Evolutionary conservation across 108 stramenopile species (phyloP), one percentile per base, ranked within the genome.

Genomic region (Pseudonitzschia multistriata): DNA sequence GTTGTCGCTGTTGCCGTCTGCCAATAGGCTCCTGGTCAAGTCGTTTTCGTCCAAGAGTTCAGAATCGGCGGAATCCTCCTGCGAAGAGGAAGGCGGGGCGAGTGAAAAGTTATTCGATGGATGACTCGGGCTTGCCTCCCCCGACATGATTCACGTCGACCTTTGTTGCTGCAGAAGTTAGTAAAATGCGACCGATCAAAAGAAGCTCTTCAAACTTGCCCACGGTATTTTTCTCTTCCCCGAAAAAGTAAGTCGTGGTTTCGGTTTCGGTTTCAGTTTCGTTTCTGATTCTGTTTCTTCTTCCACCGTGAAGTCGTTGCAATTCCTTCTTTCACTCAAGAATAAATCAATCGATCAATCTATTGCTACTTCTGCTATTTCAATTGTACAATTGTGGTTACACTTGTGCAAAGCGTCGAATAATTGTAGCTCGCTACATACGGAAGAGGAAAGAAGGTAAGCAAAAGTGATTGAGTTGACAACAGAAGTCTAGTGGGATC

Each of bases 11-110:
- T 55, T 55, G 8, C 27, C 22, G 14, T 55, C n/a, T n/a, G 57
- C 67, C 22, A 79, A 54, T 5, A 72, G 53, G 42, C 62, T 60
- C 13, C 39, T 28, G 17, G 72, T 79, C 68, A 79, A 45, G 25
- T 79, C 78, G 62, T 79, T 73, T 34, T 79, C 72, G 35, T 79
- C 72, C 66, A 78, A 72, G 29, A 72, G 62, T 47, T 40, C 72
- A 33, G 78, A 73, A 33, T 73, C 72, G 28, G 5, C 35, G 34
- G 57, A 4, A 29, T 73, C 78, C 10, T 37, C 67, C 52, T 42
- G 30, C 13, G 54, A 36, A 22, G 68, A 68, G 34, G 47, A 37
- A 5, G 68, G 68, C 29, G 68, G 63, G 17, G 63, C 69, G 5
- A 70, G 5, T 10, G 75, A 70, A 66, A 76, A 70, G 1, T 60